phyloP scores from a whole-genome alignment of 495 filamentous ascomycete genomes.

The Daldinia concentrica region DNA sequence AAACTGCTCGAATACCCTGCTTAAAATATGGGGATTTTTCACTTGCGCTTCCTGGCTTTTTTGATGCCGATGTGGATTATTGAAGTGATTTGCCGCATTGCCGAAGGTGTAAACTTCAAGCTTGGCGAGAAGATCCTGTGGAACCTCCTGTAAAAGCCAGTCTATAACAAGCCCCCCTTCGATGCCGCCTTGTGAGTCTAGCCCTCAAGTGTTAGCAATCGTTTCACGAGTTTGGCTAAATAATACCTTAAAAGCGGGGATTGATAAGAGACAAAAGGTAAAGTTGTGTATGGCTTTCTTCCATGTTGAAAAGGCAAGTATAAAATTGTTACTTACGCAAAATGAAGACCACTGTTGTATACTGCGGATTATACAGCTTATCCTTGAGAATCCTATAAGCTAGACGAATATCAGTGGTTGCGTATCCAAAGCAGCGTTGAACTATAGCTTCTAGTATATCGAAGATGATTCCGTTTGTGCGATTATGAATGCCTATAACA shows the following conservation, averaged over 20 bases:
- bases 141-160: slow-evolving; percentile 6
- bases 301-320: too few relatives aligned
- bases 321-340: not conserved
- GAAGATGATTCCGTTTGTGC: not conserved
- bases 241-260: too few relatives aligned
- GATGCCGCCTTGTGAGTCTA: not conserved
- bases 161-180: slow-evolving; percentile 1
- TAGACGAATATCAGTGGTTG: not conserved
- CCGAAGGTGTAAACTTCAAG: slow-evolving; percentile 8
- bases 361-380: slow-evolving; percentile 1
- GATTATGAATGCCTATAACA: not conserved
- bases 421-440: slow-evolving; percentile 2
- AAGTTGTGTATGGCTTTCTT: too few relatives aligned
- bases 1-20: not conserved
- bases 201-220: not conserved
- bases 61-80: not conserved
- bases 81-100: slow-evolving; percentile 2
- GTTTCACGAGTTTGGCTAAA: too few relatives aligned
- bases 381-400: not conserved
- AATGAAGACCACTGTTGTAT: not conserved
- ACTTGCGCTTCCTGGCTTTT: not conserved
- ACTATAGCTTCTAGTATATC: not conserved
- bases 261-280: too few relatives aligned
- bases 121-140: slow-evolving; percentile 1
- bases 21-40: not conserved